A percentile compares a stretch with the other conserved stretches of the same genome.
phyloP scores from a whole-genome alignment of 352 stramenopile species.

The Globisporangium echinulatum region DNA sequence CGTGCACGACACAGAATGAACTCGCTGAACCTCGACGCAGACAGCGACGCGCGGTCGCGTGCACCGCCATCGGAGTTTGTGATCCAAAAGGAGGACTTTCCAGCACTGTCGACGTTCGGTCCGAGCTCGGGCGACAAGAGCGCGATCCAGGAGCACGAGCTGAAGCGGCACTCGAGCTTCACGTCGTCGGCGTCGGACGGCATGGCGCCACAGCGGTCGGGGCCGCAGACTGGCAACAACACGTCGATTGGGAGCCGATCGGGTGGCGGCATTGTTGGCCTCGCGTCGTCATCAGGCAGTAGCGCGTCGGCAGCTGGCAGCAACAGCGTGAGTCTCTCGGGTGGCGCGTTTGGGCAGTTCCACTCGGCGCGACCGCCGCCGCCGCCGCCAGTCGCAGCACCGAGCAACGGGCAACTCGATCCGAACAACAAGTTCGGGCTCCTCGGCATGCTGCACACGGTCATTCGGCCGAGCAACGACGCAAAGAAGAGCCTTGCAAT shows the following conservation, averaged over 20 bases:
- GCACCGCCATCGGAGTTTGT: slow-evolving; percentile 70
- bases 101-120: slow-evolving; percentile 67
- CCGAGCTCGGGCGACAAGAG: slow-evolving; percentile 40
- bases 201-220: slow-evolving; percentile 40
- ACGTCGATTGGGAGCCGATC: slow-evolving; percentile 55
- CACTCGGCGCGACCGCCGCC: slow-evolving; percentile 18
- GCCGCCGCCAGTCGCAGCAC: slow-evolving; percentile 5
- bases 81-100: slow-evolving; percentile 86
- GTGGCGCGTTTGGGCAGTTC: slow-evolving; percentile 55
- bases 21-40: slow-evolving; percentile 46
- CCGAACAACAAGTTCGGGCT: slow-evolving; percentile 74
- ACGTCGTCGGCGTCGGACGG: slow-evolving; percentile 59
- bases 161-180: slow-evolving; percentile 70
- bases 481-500: slow-evolving; percentile 72
- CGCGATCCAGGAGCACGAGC: slow-evolving; percentile 34
- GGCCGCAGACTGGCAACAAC: slow-evolving; percentile 31
- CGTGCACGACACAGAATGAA: slow-evolving; percentile 31
- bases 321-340: slow-evolving; percentile 43
- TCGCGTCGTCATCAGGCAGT: slow-evolving; percentile 1
- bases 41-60: slow-evolving; percentile 26
- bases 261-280: background rate
- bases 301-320: slow-evolving; percentile 13
- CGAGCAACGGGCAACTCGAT: slow-evolving; percentile 45
- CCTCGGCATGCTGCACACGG: slow-evolving; percentile 72
- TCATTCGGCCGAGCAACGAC: slow-evolving; percentile 64